Evolutionary conservation across 1,284 basidiomycete genomes (phyloP).

Genomic region (Malassezia obtusa): DNA sequence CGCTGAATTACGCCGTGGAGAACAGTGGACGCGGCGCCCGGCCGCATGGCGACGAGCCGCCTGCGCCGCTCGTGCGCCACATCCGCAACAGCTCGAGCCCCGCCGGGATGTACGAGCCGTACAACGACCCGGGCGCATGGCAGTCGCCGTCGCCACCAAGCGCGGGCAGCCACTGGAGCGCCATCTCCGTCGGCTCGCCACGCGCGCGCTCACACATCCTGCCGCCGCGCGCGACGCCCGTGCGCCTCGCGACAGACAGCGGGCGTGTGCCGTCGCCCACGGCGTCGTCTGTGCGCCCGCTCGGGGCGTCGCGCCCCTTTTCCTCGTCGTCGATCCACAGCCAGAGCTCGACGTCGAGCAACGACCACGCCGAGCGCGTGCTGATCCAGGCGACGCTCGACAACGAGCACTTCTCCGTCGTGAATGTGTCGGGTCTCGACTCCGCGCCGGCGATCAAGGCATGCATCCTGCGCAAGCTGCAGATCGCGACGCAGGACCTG

Average conservation of each 20-base stretch:
- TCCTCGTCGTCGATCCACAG: constrained; percentile 10
- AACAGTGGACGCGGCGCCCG: neutral
- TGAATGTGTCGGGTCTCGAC: constrained; percentile 41
- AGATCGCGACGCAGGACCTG: neutral
- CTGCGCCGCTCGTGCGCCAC: neutral
- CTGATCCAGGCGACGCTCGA: constrained; percentile 46
- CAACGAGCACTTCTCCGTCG: constrained; percentile 46
- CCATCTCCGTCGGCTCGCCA: neutral
- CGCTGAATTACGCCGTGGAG: neutral
- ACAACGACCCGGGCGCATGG: neutral
- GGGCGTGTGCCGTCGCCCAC: neutral
- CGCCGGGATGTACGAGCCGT: neutral
- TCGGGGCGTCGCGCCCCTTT: neutral
- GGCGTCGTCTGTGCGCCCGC: neutral
- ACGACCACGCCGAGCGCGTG: constrained; percentile 19
- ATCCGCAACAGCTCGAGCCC: neutral
- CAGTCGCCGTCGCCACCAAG: neutral
- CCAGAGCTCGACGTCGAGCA: neutral
- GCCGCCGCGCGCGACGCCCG: neutral
- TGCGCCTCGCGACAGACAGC: neutral
- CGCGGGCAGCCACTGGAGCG: neutral
- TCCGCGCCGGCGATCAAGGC: constrained; percentile 43
- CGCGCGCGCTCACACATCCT: neutral
- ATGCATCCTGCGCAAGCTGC: constrained; percentile 25
- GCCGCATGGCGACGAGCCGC: neutral